Base-by-base conservation (phyloP, 75 land plant genomes). In the Gnetum montanum region DNA sequence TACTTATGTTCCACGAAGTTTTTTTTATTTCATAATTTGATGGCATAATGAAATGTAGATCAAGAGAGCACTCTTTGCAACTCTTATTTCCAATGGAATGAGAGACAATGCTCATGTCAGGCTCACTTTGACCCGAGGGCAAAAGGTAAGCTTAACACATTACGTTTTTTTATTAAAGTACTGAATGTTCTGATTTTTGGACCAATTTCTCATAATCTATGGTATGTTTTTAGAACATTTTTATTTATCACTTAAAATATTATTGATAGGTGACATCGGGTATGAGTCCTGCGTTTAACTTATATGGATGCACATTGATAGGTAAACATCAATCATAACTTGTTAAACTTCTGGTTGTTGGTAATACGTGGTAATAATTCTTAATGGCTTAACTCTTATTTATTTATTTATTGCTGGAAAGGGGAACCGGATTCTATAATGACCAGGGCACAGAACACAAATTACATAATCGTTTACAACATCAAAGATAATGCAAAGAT, bases 261-360 rank as follows among this genome's bases (percentile, higher is more conserved):
- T n/a, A n/a, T n/a, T n/a, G n/a, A 23, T 61, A 94, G 98, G 96
- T 86, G 23, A 90, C 98, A 51, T 94, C 98, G 58, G 96, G 96
- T 49, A 94, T 90, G 98, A 90, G 90, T 50, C 98, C 98, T n/a
- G 76, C 67, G 29, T 90, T 90, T 60, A 94, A 94, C 69, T 66
- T 80, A 33, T 90, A 94, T 70, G 98, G 98, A 13, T 94, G 98
- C 58, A 94, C 84, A 28, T 68, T 94, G 41, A 78, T 94, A 28
- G 96, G 98, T 94, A 74, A 12, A 31, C 36, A 31, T n/a, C n/a
- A n/a, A n/a, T n/a, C n/a, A n/a, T n/a, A n/a, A n/a, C n/a, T n/a
- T n/a, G n/a, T n/a, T n/a, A n/a, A n/a, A n/a, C n/a, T n/a, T n/a
- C n/a, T n/a, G n/a, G n/a, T n/a, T n/a, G n/a, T 16, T 46, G 41